Evolutionary conservation across 208 protist species (phyloP).

Genomic region (Chromosphaera perkinsii): DNA sequence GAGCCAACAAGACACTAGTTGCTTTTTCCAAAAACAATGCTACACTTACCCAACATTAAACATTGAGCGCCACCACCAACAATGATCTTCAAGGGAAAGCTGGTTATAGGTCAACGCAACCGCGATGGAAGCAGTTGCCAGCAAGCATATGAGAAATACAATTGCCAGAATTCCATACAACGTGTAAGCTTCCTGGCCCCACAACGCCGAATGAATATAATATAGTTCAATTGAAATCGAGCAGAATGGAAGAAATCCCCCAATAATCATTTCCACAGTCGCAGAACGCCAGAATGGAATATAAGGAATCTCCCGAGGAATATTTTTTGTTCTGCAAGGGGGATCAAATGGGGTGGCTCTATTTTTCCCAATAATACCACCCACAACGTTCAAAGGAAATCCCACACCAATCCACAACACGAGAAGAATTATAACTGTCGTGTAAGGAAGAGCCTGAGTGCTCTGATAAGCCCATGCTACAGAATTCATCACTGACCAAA

Average conservation of each 20-base stretch:
- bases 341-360: constrained; percentile 36
- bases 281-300: constrained; percentile 48
- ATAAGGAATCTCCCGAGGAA: constrained; percentile 59
- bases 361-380: constrained; percentile 73
- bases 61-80: constrained; percentile 75
- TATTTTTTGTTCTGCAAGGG: constrained; percentile 70
- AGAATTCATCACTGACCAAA: constrained; percentile 56
- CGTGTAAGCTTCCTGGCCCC: constrained; percentile 67
- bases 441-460: constrained; percentile 64
- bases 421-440: constrained; percentile 63
- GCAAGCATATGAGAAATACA: constrained; percentile 70
- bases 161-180: constrained; percentile 72
- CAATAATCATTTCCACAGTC: constrained; percentile 57
- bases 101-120: constrained; percentile 79
- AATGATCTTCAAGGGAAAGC: constrained; percentile 68
- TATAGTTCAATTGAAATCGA: constrained; percentile 67
- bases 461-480: constrained; percentile 58
- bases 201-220: constrained; percentile 71
- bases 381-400: constrained; percentile 73
- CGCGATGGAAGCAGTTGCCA: constrained; percentile 71
- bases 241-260: constrained; percentile 68
- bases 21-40: background rate
- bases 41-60: constrained; percentile 53
- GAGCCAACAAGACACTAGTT: constrained; percentile 9
- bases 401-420: constrained; percentile 65